Percentiles rank a stretch among this genome's conserved stretches.
Conservation (phyloP, 1,139 yeast species). For the Saccharomyces uvarum region DNA sequence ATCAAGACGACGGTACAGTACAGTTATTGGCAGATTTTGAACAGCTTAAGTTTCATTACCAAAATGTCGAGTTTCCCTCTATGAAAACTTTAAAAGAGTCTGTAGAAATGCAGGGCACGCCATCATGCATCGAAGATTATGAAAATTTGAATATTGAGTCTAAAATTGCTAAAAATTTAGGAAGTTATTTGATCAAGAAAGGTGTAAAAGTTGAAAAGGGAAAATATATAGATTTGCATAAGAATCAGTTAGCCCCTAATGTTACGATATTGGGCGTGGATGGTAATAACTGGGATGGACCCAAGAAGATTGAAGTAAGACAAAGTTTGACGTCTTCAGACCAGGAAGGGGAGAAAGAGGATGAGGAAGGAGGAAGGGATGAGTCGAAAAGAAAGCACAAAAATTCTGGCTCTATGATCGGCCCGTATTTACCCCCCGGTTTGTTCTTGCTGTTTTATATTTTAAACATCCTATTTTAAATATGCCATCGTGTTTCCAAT, state of each 20-base stretch:
- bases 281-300: slow-evolving; percentile 10
- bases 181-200: slow-evolving; percentile 38
- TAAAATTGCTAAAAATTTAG: slow-evolving; percentile 44
- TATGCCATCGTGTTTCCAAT: background rate
- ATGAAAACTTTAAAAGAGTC: slow-evolving; percentile 6
- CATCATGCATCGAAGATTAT: slow-evolving; percentile 40
- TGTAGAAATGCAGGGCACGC: slow-evolving; percentile 3
- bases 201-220: slow-evolving; percentile 47
- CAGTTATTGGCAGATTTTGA: slow-evolving; percentile 48
- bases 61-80: slow-evolving; percentile 31
- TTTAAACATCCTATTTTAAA: background rate
- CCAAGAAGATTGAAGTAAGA: background rate
- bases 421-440: background rate
- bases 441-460: background rate
- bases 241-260: slow-evolving; percentile 20
- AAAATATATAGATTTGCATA: slow-evolving; percentile 38
- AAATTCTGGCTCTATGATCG: background rate
- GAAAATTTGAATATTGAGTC: slow-evolving; percentile 45
- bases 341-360: background rate
- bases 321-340: background rate
- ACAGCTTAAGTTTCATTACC: slow-evolving; percentile 43
- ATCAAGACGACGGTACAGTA: slow-evolving; percentile 50
- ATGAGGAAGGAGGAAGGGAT: background rate
- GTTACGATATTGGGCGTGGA: slow-evolving; percentile 16
- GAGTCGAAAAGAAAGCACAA: background rate